Conservation (phyloP, 176 grass and related monocot genomes). For the Sorghum bicolor region DNA sequence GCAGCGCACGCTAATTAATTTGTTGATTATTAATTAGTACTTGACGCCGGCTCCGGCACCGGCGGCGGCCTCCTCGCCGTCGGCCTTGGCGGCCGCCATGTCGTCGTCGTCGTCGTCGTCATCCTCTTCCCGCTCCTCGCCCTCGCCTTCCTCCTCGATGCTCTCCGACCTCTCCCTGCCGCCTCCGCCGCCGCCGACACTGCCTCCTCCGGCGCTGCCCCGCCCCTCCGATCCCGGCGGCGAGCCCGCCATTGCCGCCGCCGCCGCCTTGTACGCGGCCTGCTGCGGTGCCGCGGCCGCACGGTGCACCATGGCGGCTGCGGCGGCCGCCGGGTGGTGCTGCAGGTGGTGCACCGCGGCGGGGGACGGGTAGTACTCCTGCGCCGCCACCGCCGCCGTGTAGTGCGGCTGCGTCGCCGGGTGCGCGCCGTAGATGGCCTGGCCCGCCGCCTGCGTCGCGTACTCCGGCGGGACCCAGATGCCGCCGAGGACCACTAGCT, state of each 20-base stretch:
- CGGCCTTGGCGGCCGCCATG: slow-evolving; percentile 12
- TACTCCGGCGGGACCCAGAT: slow-evolving; percentile 95
- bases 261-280: slow-evolving; percentile 28
- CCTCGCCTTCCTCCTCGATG: slow-evolving; percentile 76
- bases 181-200: slow-evolving; percentile 16
- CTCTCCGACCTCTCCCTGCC: slow-evolving; percentile 77
- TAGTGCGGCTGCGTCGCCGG: slow-evolving; percentile 57
- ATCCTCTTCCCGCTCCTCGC: slow-evolving; percentile 39
- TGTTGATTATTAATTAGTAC: slow-evolving; percentile 3
- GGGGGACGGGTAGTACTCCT: slow-evolving; percentile 63
- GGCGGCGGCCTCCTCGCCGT: slow-evolving; percentile 3
- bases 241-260: slow-evolving; percentile 29
- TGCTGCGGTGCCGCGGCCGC: background rate
- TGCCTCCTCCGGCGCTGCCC: slow-evolving; percentile 32
- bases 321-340: slow-evolving; percentile 32
- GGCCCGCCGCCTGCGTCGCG: slow-evolving; percentile 46
- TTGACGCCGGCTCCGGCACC: background rate
- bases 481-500: slow-evolving; percentile 78
- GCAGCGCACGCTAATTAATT: background rate
- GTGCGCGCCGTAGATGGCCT: slow-evolving; percentile 72
- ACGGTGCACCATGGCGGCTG: slow-evolving; percentile 26
- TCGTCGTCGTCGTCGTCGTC: slow-evolving; percentile 58
- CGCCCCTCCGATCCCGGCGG: slow-evolving; percentile 57
- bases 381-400: slow-evolving; percentile 47
- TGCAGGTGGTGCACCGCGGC: slow-evolving; percentile 58